Evolutionary conservation across 768 basidiomycete genomes (phyloP).

Genomic region (Exidia glandulosa): DNA sequence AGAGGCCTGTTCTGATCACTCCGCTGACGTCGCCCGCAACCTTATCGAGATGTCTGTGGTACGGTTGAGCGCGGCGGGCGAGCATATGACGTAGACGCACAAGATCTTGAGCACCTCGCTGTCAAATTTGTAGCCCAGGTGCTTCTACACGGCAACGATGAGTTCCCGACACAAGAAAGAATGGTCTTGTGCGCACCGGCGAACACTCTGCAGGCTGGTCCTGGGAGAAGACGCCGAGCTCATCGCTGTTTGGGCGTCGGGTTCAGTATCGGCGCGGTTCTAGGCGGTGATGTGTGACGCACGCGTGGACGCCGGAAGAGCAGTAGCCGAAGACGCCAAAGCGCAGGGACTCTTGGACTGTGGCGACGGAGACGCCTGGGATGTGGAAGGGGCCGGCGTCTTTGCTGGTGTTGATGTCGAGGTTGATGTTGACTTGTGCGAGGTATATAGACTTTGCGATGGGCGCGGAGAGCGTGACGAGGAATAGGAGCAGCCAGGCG

Average conservation of each 20-base stretch:
- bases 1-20: slow-evolving; percentile 36
- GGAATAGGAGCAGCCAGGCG: slow-evolving; percentile 49
- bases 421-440: slow-evolving; percentile 34
- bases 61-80: slow-evolving; percentile 5
- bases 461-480: slow-evolving; percentile 51
- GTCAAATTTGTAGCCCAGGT: slow-evolving; percentile 49
- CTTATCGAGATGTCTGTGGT: slow-evolving; percentile 22
- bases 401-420: slow-evolving; percentile 1
- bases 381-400: background rate
- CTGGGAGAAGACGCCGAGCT: background rate
- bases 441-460: slow-evolving; percentile 46
- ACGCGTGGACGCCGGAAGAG: slow-evolving; percentile 35
- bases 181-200: background rate
- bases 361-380: slow-evolving; percentile 22
- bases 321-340: slow-evolving; percentile 63
- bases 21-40: slow-evolving; percentile 33
- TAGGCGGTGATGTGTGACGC: slow-evolving; percentile 10
- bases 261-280: too few relatives aligned
- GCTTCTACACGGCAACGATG: slow-evolving; percentile 20
- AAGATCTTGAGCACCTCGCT: slow-evolving; percentile 33
- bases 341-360: slow-evolving; percentile 27
- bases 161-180: background rate
- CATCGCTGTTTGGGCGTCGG: background rate
- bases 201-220: background rate
- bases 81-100: slow-evolving; percentile 21